A percentile compares a stretch with the other conserved stretches of the same genome.
Evolutionary conservation across 176 grass and related monocot species (phyloP).

Genomic region (Phoenix dactylifera): DNA sequence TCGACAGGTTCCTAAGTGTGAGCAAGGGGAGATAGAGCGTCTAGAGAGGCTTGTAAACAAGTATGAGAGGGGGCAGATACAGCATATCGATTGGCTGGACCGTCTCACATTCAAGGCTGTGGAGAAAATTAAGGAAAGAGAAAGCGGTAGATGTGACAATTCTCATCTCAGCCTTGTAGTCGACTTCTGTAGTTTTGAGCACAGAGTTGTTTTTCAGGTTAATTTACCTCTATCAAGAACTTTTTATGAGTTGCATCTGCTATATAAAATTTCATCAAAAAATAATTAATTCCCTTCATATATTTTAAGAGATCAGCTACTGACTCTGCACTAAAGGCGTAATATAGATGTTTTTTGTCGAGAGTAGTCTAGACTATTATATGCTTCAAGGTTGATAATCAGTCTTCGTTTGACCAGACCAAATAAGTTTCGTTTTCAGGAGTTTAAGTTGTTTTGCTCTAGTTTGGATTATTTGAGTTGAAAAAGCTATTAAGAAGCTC

Average conservation of each 20-base stretch:
- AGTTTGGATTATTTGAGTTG: no score
- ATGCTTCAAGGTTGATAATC: no score
- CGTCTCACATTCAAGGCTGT: constrained; percentile 73
- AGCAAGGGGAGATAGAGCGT: constrained; percentile 82
- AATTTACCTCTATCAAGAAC: constrained; percentile 7
- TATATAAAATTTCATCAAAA: no score
- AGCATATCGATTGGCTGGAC: constrained; percentile 88
- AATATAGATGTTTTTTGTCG: no score
- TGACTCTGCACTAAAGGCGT: no score
- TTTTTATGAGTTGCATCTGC: background rate
- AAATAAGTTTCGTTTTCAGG: no score
- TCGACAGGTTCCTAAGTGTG: constrained; percentile 60
- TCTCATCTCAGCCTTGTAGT: constrained; percentile 67
- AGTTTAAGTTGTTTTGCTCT: no score
- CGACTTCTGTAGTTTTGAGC: constrained; percentile 82
- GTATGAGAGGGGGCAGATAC: constrained; percentile 91
- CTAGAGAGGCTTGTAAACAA: constrained; percentile 92
- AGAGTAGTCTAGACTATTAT: no score
- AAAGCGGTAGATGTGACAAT: constrained; percentile 38
- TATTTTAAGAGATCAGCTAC: no score
- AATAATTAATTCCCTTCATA: no score
- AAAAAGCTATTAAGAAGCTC: no score
- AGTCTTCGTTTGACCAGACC: no score
- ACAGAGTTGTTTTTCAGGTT: constrained; percentile 93
- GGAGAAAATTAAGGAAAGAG: constrained; percentile 76